Evolutionary conservation across 2,329 filamentous ascomycete species (phyloP), one percentile per base, ranked within the genome.

Genomic region (Knufia petricola): DNA sequence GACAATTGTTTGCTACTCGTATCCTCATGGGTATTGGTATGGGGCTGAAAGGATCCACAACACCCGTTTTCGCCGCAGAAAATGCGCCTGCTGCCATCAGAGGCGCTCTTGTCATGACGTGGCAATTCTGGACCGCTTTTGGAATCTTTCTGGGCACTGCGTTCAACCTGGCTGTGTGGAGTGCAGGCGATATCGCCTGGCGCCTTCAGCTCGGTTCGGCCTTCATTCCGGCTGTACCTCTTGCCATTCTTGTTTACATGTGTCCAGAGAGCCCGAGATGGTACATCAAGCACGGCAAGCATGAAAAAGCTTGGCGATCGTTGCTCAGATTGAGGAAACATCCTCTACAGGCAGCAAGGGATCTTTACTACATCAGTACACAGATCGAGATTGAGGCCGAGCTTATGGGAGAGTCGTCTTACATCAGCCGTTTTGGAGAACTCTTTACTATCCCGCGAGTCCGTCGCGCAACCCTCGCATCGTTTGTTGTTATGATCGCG

Each of bases 171-270:
- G 77, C 76, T 7, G 81, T 84, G 59, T 81, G 76, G 60, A 65
- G 74, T 46, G 77, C 68, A 0, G 76, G 77, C 17, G 59, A 59
- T 3, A 75, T 80, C 28, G 69, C 76, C 4, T 85, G 81, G 81
- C 69, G 81, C 30, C 64, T 83, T 19, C 79, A 81, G 58, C 63
- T 84, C 2, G 79, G 72, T 10, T 81, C 79, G 1, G 79, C 82
- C 2, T 79, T 83, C 43, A 75, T 83, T 24, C 81, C 81, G 1
- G 78, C 80, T 0, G 63, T 85, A 1, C 79, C 79, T 3, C 66
- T 85, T 3, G 61, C 80, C 8, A n/a, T 75, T 3, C 68, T 72
- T 34, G 68, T 82, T 19, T 84, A 68, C 54, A 73, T 68, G 42
- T 66, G 67, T 19, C 68, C 68, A 2, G 53, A 57, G 41, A 52